A percentile compares a stretch with the other conserved stretches of the same genome.
Conservation (phyloP, 441 rosid genomes). For the Pelargonium cotyledonis region DNA sequence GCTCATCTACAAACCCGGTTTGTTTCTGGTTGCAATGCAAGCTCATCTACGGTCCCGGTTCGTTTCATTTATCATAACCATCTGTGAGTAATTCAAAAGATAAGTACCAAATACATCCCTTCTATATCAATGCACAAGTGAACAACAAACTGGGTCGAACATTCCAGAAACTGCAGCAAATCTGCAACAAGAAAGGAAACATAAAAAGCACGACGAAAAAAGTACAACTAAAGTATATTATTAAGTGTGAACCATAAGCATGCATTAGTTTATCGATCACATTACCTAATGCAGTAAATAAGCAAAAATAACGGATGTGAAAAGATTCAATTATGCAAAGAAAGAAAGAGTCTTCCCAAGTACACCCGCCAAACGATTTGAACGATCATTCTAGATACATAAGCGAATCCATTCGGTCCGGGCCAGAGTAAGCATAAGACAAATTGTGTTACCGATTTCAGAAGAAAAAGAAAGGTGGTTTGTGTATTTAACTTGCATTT, state of each 20-base stretch:
- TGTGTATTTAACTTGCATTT: too few relatives aligned
- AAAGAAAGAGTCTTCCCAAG: too few relatives aligned
- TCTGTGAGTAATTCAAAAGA: background rate
- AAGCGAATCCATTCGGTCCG: too few relatives aligned
- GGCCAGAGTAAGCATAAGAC: too few relatives aligned
- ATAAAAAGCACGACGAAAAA: background rate
- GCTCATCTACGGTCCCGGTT: constrained; percentile 16
- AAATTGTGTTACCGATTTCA: too few relatives aligned
- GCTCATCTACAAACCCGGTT: too few relatives aligned
- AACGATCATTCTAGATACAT: too few relatives aligned
- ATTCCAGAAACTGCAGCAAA: constrained; percentile 12
- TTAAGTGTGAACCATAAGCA: background rate
- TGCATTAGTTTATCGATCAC: constrained; percentile 2
- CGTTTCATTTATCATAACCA: constrained; percentile 10
- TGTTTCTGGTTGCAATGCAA: background rate
- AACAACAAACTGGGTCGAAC: background rate
- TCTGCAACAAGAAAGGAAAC: constrained; percentile 13
- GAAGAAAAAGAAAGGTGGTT: too few relatives aligned
- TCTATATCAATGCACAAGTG: constrained; percentile 7
- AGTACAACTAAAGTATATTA: constrained; percentile 3
- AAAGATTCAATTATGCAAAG: background rate
- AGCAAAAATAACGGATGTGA: background rate
- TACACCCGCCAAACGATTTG: too few relatives aligned
- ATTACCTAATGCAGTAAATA: background rate
- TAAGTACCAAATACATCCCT: constrained; percentile 7